Evolutionary conservation across 768 basidiomycete genomes (phyloP).

Genomic region (Naganishia friedmannii): DNA sequence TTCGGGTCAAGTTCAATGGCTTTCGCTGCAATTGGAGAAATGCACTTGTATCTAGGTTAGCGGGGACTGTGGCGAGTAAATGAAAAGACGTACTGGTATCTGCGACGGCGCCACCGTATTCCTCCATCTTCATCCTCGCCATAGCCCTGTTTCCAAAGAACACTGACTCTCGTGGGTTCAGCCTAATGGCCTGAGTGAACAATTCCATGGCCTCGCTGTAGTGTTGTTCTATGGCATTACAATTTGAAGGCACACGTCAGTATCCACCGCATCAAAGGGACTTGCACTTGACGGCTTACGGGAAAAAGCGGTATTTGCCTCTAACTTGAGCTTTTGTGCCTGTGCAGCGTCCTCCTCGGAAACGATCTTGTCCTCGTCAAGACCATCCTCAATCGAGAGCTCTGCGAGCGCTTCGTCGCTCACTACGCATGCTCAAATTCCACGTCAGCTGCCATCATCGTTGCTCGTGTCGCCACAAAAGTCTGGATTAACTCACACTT

Average conservation of each 20-base stretch:
- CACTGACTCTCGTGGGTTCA: slow-evolving; percentile 82
- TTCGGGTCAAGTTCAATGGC: slow-evolving; percentile 83
- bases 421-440: background rate
- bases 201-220: slow-evolving; percentile 72
- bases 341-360: slow-evolving; percentile 68
- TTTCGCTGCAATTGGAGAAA: slow-evolving; percentile 61
- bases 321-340: slow-evolving; percentile 70
- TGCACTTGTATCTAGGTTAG: background rate
- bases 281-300: slow-evolving; percentile 34
- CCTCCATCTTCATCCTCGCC: slow-evolving; percentile 82
- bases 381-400: slow-evolving; percentile 15
- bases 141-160: slow-evolving; percentile 94
- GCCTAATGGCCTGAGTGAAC: slow-evolving; percentile 78
- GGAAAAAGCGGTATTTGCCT: slow-evolving; percentile 82
- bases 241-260: slow-evolving; percentile 34
- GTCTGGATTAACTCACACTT: slow-evolving; percentile 31
- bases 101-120: slow-evolving; percentile 84
- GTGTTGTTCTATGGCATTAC: slow-evolving; percentile 58
- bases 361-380: slow-evolving; percentile 50
- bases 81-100: slow-evolving; percentile 69
- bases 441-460: background rate
- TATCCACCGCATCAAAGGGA: slow-evolving; percentile 17
- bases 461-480: background rate
- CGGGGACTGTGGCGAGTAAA: background rate
- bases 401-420: slow-evolving; percentile 7